These are phyloP conservation scores for Paramarasmius palmivorus DNA, from an alignment of 1,284 basidiomycete genomes.

Conservation along the genomic window DNA sequence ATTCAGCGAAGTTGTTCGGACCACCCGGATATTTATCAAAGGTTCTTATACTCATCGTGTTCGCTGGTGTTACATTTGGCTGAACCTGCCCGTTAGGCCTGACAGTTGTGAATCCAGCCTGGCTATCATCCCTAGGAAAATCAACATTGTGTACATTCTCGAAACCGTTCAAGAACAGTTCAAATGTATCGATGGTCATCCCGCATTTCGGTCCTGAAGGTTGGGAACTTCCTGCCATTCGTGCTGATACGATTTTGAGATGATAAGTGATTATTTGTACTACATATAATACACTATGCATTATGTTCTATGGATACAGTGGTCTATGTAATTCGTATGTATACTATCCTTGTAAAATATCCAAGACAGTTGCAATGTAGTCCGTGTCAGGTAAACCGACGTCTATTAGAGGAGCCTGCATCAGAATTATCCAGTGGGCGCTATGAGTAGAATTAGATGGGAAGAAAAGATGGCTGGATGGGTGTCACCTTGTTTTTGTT, in stretches of 20 bases:
- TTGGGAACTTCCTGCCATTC: conserved; percentile 84
- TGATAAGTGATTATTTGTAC: conserved; percentile 8
- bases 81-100: conserved; percentile 50
- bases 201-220: conserved; percentile 83
- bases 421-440: conserved; percentile 3
- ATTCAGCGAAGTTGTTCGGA: conserved; percentile 81
- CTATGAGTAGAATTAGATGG: neutral
- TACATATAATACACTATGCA: neutral
- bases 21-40: conserved; percentile 80
- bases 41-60: conserved; percentile 48
- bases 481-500: conserved; percentile 21
- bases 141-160: conserved; percentile 85
- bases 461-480: neutral
- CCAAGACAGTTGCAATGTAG: conserved; percentile 10
- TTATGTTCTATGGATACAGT: conserved; percentile 1
- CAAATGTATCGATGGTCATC: conserved; percentile 66
- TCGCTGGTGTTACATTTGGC: conserved; percentile 15
- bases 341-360: conserved; percentile 2
- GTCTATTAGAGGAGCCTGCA: conserved; percentile 2
- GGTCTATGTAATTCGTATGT: conserved; percentile 8
- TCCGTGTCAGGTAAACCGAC: conserved; percentile 1
- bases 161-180: conserved; percentile 76
- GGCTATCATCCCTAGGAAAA: conserved; percentile 83
- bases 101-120: conserved; percentile 86
- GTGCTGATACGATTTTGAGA: conserved; percentile 31